These are phyloP conservation scores for Blastobotrys robertii DNA, from an alignment of 805 yeast genomes.

Conservation along the genomic window DNA sequence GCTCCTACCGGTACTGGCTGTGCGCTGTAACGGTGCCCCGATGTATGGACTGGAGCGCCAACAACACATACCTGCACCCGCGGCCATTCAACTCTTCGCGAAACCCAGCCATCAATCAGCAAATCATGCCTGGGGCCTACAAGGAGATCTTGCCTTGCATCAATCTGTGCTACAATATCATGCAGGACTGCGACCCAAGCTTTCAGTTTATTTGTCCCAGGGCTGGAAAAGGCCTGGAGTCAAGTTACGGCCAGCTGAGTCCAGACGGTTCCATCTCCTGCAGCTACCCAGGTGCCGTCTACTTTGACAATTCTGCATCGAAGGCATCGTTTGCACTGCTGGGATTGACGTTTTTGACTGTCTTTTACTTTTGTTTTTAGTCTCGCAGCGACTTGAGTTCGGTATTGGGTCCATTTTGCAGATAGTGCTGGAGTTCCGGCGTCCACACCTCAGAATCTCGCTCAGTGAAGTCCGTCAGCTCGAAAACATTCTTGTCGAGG, in stretches of 20 bases:
- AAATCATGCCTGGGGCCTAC: conserved; percentile 51
- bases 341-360: not conserved
- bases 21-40: conserved; percentile 85
- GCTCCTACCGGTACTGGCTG: conserved; percentile 74
- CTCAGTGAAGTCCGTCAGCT: conserved; percentile 52
- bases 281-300: conserved; percentile 30
- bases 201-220: conserved; percentile 71
- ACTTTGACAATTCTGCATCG: conserved; percentile 11
- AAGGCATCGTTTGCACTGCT: not conserved
- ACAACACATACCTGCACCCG: conserved; percentile 28
- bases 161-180: conserved; percentile 68
- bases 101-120: conserved; percentile 44
- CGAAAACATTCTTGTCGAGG: conserved; percentile 56
- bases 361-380: not conserved
- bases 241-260: conserved; percentile 22
- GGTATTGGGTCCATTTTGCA: conserved; percentile 2
- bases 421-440: conserved; percentile 7
- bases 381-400: not conserved
- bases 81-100: conserved; percentile 48
- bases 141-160: conserved; percentile 82
- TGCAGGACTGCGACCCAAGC: conserved; percentile 71
- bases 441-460: conserved; percentile 57
- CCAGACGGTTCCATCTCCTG: conserved; percentile 28
- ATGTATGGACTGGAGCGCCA: conserved; percentile 44
- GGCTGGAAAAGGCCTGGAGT: conserved; percentile 9